Base-by-base conservation (phyloP, 129 eudicot species). In the Solidago caesia region DNA sequence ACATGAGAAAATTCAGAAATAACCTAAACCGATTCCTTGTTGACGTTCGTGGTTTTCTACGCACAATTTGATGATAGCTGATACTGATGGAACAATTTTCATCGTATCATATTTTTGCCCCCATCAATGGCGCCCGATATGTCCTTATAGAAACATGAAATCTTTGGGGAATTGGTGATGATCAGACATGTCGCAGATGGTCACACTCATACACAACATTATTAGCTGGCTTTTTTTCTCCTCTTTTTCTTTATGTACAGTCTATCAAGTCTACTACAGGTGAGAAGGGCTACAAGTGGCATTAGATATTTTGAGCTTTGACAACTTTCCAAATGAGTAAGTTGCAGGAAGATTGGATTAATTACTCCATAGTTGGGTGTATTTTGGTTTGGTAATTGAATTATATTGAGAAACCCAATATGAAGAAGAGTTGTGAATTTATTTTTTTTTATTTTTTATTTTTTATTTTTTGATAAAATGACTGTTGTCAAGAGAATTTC, bases 41-140 rank as follows among this genome's bases (percentile, higher is more conserved):
- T 25, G 99, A 94, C 79, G 99, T 94, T 60, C 97, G 94, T 80
- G 97, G 97, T 47, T 94, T 94, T 83, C 85, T 94, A 7, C 92
- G 99, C 39, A 77, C 81, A 70, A 84, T 86, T 45, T 94, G 91
- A 90, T 59, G 41, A 12, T 56, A 4, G 29, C 29, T 6, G 12
- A 27, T 48, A 4, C 26, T 33, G 39, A 53, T 15, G 33, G 45
- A 46, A 77, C 76, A 69, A 62, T 21, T 46, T 63, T 64, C 46
- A 49, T 42, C 80, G 6, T 26, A 8, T 58, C 5, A 67, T 55
- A 55, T n/a, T 44, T 63, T 48, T 39, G 56, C 16, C 71, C 21
- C 72, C 67, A 26, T 25, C 71, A 48, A 61, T 51, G 84, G 71
- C 14, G 4, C 57, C 64, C 45, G 52, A 60, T 25, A 25, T 6